Conservation (phyloP, 2,329 filamentous ascomycete genomes). For the Xylogone sp. region DNA sequence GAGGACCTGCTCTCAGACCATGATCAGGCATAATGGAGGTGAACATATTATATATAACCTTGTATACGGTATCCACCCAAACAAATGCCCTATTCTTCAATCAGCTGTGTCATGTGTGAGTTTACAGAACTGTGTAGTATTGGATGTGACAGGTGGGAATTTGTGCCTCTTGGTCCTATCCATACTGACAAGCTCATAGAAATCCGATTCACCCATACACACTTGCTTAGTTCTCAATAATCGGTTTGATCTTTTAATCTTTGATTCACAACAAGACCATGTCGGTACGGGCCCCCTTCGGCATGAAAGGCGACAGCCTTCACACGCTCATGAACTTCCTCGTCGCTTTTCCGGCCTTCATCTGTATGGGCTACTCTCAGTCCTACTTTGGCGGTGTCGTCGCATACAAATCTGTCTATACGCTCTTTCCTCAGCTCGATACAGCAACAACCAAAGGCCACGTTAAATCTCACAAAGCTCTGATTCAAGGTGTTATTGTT, state of each 20-base stretch:
- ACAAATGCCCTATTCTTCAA: too few relatives aligned
- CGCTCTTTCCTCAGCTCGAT: conserved; percentile 34
- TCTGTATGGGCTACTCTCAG: background rate
- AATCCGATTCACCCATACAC: too few relatives aligned
- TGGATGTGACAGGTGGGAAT: too few relatives aligned
- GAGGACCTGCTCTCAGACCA: background rate
- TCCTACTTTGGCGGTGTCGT: background rate
- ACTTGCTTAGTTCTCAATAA: background rate
- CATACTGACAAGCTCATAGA: too few relatives aligned
- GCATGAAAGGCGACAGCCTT: background rate
- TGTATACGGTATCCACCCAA: too few relatives aligned
- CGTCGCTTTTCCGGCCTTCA: background rate
- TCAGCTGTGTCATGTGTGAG: too few relatives aligned
- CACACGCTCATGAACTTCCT: background rate
- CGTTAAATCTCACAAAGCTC: conserved; percentile 28
- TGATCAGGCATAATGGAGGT: background rate
- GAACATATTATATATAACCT: background rate
- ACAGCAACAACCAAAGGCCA: conserved; percentile 30
- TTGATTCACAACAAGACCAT: background rate
- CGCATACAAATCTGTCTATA: background rate
- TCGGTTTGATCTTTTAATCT: background rate
- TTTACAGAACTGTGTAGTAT: too few relatives aligned
- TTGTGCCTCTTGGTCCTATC: too few relatives aligned
- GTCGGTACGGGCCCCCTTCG: background rate
- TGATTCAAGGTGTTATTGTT: conserved; percentile 32